Percentiles rank a stretch among this genome's conserved stretches.
phyloP scores from a whole-genome alignment of 345 rosid genomes.

The Pelargonium nanum region DNA sequence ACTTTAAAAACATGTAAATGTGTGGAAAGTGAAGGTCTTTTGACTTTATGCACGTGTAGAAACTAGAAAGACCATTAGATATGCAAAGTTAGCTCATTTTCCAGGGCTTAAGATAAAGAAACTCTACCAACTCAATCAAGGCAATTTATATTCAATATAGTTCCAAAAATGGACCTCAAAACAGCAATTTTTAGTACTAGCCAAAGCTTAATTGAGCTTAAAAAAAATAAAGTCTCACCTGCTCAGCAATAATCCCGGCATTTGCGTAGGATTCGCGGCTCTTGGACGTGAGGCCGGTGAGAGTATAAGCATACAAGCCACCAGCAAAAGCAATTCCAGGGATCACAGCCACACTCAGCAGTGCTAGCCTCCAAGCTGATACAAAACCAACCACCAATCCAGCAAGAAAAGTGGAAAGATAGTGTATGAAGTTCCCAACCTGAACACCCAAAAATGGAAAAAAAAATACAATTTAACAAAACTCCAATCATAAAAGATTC shows the following conservation, averaged over 20 bases:
- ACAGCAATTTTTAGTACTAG: neutral
- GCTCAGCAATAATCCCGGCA: constrained; percentile 94
- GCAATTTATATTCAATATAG: neutral
- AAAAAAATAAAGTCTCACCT: constrained; percentile 40
- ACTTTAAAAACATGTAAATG: too few species aligned
- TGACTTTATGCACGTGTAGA: neutral
- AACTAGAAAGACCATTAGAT: neutral
- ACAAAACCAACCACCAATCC: constrained; percentile 99
- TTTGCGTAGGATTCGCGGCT: constrained; percentile 96
- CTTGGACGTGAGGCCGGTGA: constrained; percentile 93
- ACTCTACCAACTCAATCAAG: neutral
- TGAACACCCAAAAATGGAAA: constrained; percentile 16
- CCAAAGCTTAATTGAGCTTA: neutral
- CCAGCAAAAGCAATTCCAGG: constrained; percentile 99
- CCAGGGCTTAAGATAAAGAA: neutral
- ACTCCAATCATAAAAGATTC: neutral
- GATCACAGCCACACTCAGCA: constrained; percentile 89
- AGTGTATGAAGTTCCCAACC: constrained; percentile 99
- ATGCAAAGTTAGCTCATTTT: too few species aligned
- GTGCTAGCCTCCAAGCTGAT: constrained; percentile 94
- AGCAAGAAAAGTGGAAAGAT: constrained; percentile 89
- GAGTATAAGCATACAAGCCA: constrained; percentile 91
- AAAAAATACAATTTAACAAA: neutral
- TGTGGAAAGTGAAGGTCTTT: too few species aligned
- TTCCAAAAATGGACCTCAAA: neutral